phyloP scores from a whole-genome alignment of 257 asterid genomes.

The Nicotiana attenuata region DNA sequence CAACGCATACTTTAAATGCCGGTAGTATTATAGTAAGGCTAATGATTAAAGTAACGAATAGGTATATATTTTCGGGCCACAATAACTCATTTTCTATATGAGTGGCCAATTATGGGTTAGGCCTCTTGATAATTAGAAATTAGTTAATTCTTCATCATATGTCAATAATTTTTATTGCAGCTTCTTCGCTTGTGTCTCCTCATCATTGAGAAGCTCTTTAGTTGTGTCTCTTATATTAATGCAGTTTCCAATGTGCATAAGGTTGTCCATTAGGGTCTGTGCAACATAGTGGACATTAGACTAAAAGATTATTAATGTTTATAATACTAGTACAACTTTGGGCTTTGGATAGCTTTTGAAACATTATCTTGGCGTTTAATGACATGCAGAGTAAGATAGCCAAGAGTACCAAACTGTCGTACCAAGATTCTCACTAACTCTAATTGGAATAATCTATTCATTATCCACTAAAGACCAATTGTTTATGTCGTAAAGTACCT shows the following conservation, averaged over 20 bases:
- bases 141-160: not conserved
- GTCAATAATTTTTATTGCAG: not conserved
- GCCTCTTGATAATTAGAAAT: not conserved
- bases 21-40: not conserved
- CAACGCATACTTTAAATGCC: no score
- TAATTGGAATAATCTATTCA: constrained; percentile 4
- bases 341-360: constrained; percentile 7
- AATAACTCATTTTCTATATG: not conserved
- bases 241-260: not conserved
- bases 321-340: constrained; percentile 10
- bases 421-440: constrained; percentile 7
- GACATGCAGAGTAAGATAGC: not conserved
- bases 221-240: constrained; percentile 1
- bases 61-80: not conserved
- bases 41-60: not conserved
- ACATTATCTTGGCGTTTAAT: constrained; percentile 1
- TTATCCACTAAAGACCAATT: not conserved
- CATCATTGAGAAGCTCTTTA: constrained; percentile 8
- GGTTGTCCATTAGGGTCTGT: not conserved
- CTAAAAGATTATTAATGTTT: not conserved
- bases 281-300: not conserved
- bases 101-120: constrained; percentile 13
- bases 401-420: not conserved
- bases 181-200: constrained; percentile 1
- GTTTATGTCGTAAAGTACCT: not conserved